phyloP scores from a whole-genome alignment of 257 asterid species.

The Solanum lycopersicoides region DNA sequence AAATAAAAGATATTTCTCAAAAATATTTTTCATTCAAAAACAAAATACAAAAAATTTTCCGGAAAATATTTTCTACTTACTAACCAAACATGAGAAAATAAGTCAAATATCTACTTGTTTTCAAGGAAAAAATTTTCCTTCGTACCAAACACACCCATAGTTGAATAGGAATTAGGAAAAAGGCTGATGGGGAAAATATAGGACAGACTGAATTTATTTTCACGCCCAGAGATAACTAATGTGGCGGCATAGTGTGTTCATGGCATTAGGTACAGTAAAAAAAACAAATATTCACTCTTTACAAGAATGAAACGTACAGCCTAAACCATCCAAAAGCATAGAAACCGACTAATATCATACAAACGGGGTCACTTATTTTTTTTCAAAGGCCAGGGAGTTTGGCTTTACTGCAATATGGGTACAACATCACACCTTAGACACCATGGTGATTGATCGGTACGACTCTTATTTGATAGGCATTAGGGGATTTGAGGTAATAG shows the following conservation, averaged over 20 bases:
- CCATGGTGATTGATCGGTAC: background rate
- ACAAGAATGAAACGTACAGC: background rate
- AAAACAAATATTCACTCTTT: background rate
- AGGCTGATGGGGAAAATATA: background rate
- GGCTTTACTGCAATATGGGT: background rate
- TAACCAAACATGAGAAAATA: too few species aligned
- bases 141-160: too few species aligned
- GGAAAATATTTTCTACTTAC: too few species aligned
- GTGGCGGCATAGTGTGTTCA: background rate
- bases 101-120: too few species aligned
- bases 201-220: too few species aligned
- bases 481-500: background rate
- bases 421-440: background rate
- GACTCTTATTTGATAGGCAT: background rate
- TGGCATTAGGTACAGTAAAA: background rate
- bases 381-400: background rate
- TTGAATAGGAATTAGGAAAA: background rate
- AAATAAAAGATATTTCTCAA: too few species aligned
- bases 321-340: background rate
- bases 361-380: background rate
- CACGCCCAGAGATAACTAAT: too few species aligned
- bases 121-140: too few species aligned
- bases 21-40: too few species aligned
- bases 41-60: too few species aligned
- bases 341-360: background rate